Evolutionary conservation across 352 stramenopile species (phyloP), one percentile per base, ranked within the genome.

Genomic region (Phytophthora pini): DNA sequence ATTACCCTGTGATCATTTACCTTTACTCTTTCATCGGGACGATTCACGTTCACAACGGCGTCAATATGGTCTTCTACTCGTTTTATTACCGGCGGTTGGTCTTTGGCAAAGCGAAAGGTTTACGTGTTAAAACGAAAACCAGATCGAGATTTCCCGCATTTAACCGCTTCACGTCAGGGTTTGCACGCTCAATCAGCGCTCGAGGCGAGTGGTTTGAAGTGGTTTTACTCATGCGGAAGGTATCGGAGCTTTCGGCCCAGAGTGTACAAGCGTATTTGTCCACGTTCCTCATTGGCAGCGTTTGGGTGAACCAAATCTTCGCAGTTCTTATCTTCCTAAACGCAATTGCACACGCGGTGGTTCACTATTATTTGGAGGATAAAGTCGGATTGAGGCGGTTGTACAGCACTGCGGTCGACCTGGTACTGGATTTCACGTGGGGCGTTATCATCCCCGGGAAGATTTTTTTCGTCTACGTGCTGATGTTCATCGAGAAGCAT

Each of bases 251-350:
- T 34, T 47, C 39, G 6, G 75, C 70, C 7, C 66, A 76, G 45
- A 76, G 53, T 2, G 51, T 71, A 1, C 70, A 79, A 34, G 66
- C 66, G 1, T 47, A 79, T 38, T 70, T 47, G 11, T 76, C 56
- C 1, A 79, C 66, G 22, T 59, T 70, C 9, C 53, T 72, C 9
- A 72, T 79, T 36, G 70, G 59, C 32, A 79, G 45, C 5, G 54
- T 75, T 5, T 76, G 67, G 71, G 65, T 77, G 49, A 77, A 79
- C 20, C 62, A 77, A 54, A 11, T 69, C 7, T 79, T 76, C 32
- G 57, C 49, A 10, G 48, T 47, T 0, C 41, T 79, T 1, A 79
- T 79, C 17, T 79, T 70, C 44, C 48, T 77, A 44, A 80, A 82
- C 43, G 53, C 62, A 17, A 47, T 82, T 39, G 29, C 48, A n/a